Conservation (phyloP, 2,329 filamentous ascomycete species). For the Chrysoporthe cubensis region DNA sequence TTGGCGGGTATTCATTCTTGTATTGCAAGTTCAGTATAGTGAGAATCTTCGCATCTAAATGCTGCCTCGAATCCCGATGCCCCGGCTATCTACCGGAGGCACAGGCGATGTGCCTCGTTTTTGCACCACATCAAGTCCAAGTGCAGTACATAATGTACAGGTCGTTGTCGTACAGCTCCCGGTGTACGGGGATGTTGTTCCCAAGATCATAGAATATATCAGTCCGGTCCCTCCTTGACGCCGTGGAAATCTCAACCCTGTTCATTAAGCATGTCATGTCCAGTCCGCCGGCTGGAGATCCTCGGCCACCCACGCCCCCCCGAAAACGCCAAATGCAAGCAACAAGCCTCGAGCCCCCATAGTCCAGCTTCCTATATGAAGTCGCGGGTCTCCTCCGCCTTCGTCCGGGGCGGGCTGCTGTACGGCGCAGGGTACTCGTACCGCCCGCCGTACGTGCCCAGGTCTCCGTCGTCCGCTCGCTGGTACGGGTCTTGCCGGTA, state of each 20-base stretch:
- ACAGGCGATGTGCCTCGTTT: neutral
- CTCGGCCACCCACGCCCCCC: neutral
- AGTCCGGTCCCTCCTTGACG: neutral
- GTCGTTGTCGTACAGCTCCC: constrained; percentile 8
- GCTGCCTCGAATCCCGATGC: neutral
- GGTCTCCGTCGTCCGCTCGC: constrained; percentile 21
- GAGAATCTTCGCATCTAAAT: neutral
- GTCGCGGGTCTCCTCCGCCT: constrained; percentile 3
- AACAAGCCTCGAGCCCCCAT: neutral
- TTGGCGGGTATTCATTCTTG: neutral
- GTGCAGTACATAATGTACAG: constrained; percentile 5
- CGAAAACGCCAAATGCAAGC: neutral
- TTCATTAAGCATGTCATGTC: constrained; percentile 8
- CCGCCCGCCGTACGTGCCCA: constrained; percentile 20
- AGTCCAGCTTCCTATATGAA: neutral
- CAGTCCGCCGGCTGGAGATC: constrained; percentile 3
- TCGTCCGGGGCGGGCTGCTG: neutral
- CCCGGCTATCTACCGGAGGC: neutral
- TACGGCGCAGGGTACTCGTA: constrained; percentile 16
- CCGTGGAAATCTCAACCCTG: constrained; percentile 4
- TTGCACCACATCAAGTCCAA: neutral
- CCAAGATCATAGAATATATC: constrained; percentile 1
- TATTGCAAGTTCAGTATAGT: neutral
- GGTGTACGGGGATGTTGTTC: neutral
- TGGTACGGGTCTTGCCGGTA: constrained; percentile 15